phyloP scores from a whole-genome alignment of 139 green algal species.

The Chlorella sp. region DNA sequence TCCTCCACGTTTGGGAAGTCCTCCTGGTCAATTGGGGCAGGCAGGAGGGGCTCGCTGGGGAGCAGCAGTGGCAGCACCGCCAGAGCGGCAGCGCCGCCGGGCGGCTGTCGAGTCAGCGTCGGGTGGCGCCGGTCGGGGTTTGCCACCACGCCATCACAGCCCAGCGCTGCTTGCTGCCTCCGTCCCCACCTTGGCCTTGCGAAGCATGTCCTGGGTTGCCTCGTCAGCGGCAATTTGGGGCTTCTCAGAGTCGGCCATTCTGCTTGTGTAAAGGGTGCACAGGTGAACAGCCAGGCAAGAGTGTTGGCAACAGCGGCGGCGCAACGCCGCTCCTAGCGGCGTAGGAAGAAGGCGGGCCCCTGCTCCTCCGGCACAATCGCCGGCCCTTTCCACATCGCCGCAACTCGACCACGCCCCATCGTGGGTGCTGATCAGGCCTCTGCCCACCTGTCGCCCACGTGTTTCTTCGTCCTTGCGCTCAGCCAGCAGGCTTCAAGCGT shows the following conservation, averaged over 20 bases:
- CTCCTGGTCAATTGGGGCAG: no score
- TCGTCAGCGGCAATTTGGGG: not conserved
- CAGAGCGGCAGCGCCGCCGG: no score
- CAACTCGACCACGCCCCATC: not conserved
- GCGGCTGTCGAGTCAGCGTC: no score
- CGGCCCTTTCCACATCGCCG: not conserved
- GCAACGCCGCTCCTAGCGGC: not conserved
- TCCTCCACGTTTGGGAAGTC: no score
- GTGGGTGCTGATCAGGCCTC: not conserved
- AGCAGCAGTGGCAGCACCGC: no score
- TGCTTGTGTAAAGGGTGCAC: conserved; percentile 6
- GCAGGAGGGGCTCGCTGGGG: no score
- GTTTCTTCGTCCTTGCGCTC: no score
- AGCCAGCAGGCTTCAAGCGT: no score
- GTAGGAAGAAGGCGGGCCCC: not conserved
- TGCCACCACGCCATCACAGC: no score
- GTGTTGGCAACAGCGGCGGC: not conserved
- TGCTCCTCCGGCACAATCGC: not conserved
- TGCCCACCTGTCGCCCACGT: no score
- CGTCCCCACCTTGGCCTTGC: conserved; percentile 5
- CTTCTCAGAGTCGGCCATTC: not conserved
- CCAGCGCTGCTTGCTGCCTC: no score
- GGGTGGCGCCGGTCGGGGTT: no score
- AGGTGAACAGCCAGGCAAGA: conserved; percentile 6
- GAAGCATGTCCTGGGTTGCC: conserved; percentile 24